Percentiles rank a stretch among this genome's conserved stretches.
phyloP scores from a whole-genome alignment of 352 stramenopile species.

The Phytophthora crassamura region DNA sequence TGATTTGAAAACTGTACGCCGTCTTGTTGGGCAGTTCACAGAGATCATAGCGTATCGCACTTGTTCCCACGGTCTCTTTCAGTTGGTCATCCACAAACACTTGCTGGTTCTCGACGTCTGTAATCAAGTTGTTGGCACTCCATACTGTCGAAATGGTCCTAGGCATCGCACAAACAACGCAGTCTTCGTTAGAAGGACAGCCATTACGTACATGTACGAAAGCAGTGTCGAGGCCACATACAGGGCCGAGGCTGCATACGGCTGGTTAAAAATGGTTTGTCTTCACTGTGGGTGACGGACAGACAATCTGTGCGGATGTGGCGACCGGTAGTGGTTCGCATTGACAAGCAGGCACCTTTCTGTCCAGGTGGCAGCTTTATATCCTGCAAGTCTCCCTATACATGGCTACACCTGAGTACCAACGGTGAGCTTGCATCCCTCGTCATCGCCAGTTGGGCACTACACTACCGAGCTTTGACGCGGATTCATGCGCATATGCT shows the following conservation, averaged over 20 bases:
- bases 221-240: conserved; percentile 2
- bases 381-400: too few species aligned
- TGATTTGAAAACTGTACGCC: conserved; percentile 38
- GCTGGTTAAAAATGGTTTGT: background rate
- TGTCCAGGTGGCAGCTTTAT: background rate
- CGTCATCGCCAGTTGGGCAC: conserved; percentile 6
- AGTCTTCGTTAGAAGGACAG: background rate
- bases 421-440: background rate
- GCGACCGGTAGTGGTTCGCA: conserved; percentile 9
- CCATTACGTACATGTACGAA: background rate
- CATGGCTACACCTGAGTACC: background rate
- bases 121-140: conserved; percentile 20
- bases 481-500: conserved; percentile 49
- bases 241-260: background rate
- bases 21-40: conserved; percentile 47
- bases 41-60: conserved; percentile 28
- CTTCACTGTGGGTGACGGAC: background rate
- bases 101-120: conserved; percentile 32
- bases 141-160: conserved; percentile 39
- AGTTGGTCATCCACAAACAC: conserved; percentile 37
- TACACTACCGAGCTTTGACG: conserved; percentile 35
- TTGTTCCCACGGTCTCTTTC: background rate
- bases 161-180: background rate
- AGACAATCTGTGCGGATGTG: conserved; percentile 10
- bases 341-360: conserved; percentile 18